A percentile compares a stretch with the other conserved stretches of the same genome.
phyloP scores from a whole-genome alignment of 192 early-diverging fungal species.

The Coemansia sp. region DNA sequence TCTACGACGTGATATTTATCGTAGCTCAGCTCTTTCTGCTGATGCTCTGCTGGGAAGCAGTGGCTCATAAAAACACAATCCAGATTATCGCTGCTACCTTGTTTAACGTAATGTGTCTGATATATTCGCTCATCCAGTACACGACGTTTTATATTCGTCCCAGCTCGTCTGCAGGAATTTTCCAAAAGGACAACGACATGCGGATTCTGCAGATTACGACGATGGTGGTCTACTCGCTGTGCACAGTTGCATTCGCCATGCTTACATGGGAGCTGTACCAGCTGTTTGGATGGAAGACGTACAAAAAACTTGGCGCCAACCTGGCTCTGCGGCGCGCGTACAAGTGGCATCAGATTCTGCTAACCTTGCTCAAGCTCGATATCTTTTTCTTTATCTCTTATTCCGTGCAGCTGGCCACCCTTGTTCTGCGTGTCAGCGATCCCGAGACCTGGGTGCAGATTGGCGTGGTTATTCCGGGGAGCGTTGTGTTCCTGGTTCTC shows the following conservation, averaged over 20 bases:
- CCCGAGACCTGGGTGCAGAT: constrained; percentile 59
- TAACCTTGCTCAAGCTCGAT: constrained; percentile 79
- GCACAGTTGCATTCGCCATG: constrained; percentile 50
- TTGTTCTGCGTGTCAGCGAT: constrained; percentile 61
- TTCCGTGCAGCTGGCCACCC: constrained; percentile 71
- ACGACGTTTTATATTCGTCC: constrained; percentile 55
- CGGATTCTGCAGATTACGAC: constrained; percentile 49
- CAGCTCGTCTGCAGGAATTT: constrained; percentile 48
- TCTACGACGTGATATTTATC: constrained; percentile 88
- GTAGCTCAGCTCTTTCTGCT: constrained; percentile 83
- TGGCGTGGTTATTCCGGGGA: constrained; percentile 57
- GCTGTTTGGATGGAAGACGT: constrained; percentile 82
- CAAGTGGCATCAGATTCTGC: constrained; percentile 76
- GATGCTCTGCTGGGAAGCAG: constrained; percentile 83
- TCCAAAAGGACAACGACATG: constrained; percentile 57
- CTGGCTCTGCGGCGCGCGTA: constrained; percentile 71
- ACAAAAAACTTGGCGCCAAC: constrained; percentile 82
- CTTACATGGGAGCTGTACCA: constrained; percentile 65
- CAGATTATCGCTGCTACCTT: constrained; percentile 74
- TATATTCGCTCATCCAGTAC: constrained; percentile 60
- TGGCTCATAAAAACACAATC: constrained; percentile 90
- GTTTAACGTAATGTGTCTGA: constrained; percentile 60
- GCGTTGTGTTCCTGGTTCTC: constrained; percentile 54
- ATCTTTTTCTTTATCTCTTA: constrained; percentile 78
- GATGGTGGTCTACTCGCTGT: constrained; percentile 55